Evolutionary conservation across 2,329 filamentous ascomycete species (phyloP), one percentile per base, ranked within the genome.

Genomic region (Ophiostoma ips): DNA sequence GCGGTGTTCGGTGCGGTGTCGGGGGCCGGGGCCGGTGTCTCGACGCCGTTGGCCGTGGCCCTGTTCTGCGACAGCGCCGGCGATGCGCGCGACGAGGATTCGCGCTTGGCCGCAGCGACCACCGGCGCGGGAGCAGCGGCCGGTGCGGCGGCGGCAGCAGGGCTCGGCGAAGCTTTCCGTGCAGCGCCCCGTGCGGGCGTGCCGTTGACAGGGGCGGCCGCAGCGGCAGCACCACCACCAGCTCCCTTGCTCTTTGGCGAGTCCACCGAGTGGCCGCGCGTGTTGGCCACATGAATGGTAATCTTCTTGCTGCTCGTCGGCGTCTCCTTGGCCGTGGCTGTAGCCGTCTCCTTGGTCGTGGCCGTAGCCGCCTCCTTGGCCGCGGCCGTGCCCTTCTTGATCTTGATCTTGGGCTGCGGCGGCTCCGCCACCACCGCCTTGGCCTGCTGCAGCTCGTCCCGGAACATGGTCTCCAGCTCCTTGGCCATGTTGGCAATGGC

Each of bases 401-500:
- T 71, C 65, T 88, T 94, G 59, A 94, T 84, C 61, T 87, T 87
- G 34, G 84, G 78, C 43, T 45, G 43, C 30, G 43, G 69, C 13
- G 87, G 83, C 63, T 92, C 84, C 46, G 76, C 72, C 16, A 90
- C 84, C 50, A 74, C 74, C 44, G 74, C 74, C 62, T 84, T 87
- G 10, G 87, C 87, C 59, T 85, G 75, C 55, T 76, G 77, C 34
- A 94, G 64, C 50, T 84, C 71, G 37, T 75, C 71, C 48, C 77
- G 71, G 61, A 94, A 89, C 59, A 79, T 56, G 35, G 33, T 40
- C 52, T 94, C 82, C 7, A 95, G 76, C 53, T 92, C 81, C 46
- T 81, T 77, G 1, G 87, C 87, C 53, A 92, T 71, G 19, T 77
- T 71, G 55, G 81, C 87, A 48, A 95, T 89, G 15, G 87, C 83